These are phyloP conservation scores for Hortiboletus campestris DNA, from an alignment of 768 basidiomycete species.

Conservation along the genomic window DNA sequence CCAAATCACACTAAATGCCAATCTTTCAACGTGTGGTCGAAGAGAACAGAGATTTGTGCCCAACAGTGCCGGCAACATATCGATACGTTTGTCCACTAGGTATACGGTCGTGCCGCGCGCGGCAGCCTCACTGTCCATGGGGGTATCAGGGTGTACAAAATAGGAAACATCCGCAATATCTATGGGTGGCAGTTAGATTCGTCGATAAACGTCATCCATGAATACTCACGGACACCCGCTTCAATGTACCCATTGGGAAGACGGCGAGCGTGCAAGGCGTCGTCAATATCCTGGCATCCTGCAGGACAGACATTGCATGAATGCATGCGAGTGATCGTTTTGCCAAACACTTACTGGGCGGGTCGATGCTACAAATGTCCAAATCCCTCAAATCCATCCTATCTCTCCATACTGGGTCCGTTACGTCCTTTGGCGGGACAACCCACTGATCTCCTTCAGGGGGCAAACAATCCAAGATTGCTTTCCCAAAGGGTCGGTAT, in stretches of 20 bases:
- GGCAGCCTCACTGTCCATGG: constrained; percentile 97
- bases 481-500: constrained; percentile 94
- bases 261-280: constrained; percentile 86
- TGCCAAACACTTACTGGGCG: constrained; percentile 59
- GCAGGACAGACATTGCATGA: neutral
- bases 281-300: constrained; percentile 99
- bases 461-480: constrained; percentile 89
- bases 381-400: constrained; percentile 85
- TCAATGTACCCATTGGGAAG: constrained; percentile 94
- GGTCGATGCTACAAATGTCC: constrained; percentile 95
- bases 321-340: constrained; percentile 2
- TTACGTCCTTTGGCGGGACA: constrained; percentile 71
- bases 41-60: constrained; percentile 96
- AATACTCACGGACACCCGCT: constrained; percentile 90
- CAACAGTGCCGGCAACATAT: constrained; percentile 92
- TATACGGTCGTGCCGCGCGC: constrained; percentile 96
- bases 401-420: constrained; percentile 65
- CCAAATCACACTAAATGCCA: constrained; percentile 97
- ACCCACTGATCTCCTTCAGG: constrained; percentile 88
- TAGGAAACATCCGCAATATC: constrained; percentile 99
- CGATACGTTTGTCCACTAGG: constrained; percentile 96
- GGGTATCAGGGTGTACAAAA: constrained; percentile 89
- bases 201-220: neutral
- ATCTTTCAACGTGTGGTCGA: constrained; percentile 85
- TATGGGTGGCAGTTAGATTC: constrained; percentile 30